phyloP scores from a whole-genome alignment of 768 basidiomycete genomes.

The Hirschioporus abietinus region DNA sequence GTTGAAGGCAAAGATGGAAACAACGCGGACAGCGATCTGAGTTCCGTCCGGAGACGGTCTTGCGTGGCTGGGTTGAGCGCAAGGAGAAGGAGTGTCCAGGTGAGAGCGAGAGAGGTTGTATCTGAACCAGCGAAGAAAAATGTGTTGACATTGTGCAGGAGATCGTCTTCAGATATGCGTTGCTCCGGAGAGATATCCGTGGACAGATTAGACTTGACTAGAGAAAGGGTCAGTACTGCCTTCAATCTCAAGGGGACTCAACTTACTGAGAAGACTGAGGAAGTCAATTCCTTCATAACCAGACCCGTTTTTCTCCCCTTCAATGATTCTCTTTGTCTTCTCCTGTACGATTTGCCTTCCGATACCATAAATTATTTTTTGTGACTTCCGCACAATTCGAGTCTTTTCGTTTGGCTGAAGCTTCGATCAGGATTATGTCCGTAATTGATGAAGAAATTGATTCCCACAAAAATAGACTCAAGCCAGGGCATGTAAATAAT shows the following conservation, averaged over 20 bases:
- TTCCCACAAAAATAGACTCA: slow-evolving; percentile 50
- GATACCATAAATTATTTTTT: slow-evolving; percentile 57
- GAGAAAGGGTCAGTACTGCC: neutral
- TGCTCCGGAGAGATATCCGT: slow-evolving; percentile 62
- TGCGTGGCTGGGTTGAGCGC: slow-evolving; percentile 65
- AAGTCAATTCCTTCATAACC: slow-evolving; percentile 66
- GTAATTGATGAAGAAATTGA: neutral
- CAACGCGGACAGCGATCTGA: slow-evolving; percentile 39
- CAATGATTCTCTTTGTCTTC: slow-evolving; percentile 68
- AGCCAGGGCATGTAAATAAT: slow-evolving; percentile 56
- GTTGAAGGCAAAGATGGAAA: slow-evolving; percentile 18
- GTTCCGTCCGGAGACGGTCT: slow-evolving; percentile 63
- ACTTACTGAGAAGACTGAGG: slow-evolving; percentile 69
- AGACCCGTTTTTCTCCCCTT: slow-evolving; percentile 48
- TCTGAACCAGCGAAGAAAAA: slow-evolving; percentile 91
- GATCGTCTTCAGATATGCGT: slow-evolving; percentile 82
- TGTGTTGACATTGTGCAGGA: slow-evolving; percentile 80
- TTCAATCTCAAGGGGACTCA: neutral
- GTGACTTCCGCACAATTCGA: slow-evolving; percentile 49
- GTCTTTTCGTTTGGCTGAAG: slow-evolving; percentile 49
- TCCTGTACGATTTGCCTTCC: slow-evolving; percentile 74
- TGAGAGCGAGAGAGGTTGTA: slow-evolving; percentile 75
- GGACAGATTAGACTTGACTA: slow-evolving; percentile 82
- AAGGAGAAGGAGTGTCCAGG: slow-evolving; percentile 79
- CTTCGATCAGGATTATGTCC: neutral